Evolutionary conservation across 2,329 filamentous ascomycete species (phyloP).

Genomic region (Pestalotiopsis sp.): DNA sequence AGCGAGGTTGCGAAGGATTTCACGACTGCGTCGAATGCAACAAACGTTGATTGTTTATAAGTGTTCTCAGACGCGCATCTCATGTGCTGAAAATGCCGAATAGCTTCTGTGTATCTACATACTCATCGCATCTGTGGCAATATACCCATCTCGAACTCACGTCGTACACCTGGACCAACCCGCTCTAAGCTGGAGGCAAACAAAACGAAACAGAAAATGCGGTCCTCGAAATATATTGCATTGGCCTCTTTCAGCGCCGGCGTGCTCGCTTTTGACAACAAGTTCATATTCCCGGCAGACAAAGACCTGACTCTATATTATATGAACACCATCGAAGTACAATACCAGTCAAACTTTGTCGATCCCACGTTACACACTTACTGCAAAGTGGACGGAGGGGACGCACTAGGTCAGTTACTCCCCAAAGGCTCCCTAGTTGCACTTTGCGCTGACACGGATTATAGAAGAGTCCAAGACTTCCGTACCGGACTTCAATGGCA

Average conservation of each 20-base stretch:
- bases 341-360: not conserved
- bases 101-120: not conserved
- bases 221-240: not conserved
- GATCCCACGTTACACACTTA: not conserved
- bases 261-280: not conserved
- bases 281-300: not conserved
- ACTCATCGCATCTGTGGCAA: too few species aligned
- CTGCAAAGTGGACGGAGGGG: not conserved
- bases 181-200: too few species aligned
- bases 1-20: conserved; percentile 1
- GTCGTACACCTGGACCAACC: too few species aligned
- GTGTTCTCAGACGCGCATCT: not conserved
- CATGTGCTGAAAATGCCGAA: not conserved
- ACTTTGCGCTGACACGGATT: not conserved
- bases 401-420: not conserved
- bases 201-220: not conserved
- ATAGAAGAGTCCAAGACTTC: not conserved
- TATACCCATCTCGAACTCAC: too few species aligned
- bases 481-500: not conserved
- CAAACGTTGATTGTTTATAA: not conserved
- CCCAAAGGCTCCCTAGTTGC: not conserved
- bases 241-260: not conserved
- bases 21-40: not conserved
- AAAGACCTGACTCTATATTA: not conserved
- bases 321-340: conserved; percentile 1